phyloP scores from a whole-genome alignment of 2,329 filamentous ascomycete species.

The Pseudonectria foliicola region DNA sequence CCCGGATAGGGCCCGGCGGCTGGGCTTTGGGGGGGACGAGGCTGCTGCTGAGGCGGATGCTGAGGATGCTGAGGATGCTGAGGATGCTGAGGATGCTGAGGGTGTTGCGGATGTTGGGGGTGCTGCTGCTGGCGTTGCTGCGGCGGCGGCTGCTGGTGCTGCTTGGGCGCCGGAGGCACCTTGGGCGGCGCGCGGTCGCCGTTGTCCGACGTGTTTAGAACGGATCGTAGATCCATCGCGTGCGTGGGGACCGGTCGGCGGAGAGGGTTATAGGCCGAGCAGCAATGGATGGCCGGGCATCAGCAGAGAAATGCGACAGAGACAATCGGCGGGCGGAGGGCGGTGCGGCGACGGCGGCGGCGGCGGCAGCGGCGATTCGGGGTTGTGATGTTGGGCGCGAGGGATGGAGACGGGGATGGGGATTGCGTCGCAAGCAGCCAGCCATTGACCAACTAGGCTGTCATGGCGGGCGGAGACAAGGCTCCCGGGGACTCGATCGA shows the following conservation, averaged over 20 bases:
- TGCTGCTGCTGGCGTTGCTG: conserved; percentile 26
- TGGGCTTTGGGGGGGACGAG: conserved; percentile 30
- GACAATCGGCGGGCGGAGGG: conserved; percentile 4
- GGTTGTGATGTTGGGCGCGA: conserved; percentile 18
- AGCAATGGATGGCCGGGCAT: conserved; percentile 11
- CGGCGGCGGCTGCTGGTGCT: conserved; percentile 26
- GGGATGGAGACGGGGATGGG: conserved; percentile 6
- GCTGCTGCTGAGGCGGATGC: conserved; percentile 32
- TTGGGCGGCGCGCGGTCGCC: conserved; percentile 32
- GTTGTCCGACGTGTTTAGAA: conserved; percentile 47
- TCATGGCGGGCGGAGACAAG: background rate
- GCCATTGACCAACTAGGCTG: conserved; percentile 2
- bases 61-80: conserved; percentile 40
- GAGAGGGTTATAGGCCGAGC: conserved; percentile 10
- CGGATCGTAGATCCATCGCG: conserved; percentile 45
- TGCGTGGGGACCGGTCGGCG: conserved; percentile 1
- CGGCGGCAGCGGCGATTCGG: conserved; percentile 1
- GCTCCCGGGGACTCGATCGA: too few species aligned
- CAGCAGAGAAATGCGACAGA: conserved; percentile 16
- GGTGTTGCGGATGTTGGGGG: conserved; percentile 17
- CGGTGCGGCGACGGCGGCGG: background rate
- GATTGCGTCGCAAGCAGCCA: conserved; percentile 20
- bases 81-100: conserved; percentile 39
- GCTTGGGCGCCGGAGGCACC: conserved; percentile 25
- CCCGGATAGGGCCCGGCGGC: conserved; percentile 28